These are phyloP conservation scores for Beta macrorhiza DNA, from an alignment of 179 eudicot species.

Conservation along the genomic window DNA sequence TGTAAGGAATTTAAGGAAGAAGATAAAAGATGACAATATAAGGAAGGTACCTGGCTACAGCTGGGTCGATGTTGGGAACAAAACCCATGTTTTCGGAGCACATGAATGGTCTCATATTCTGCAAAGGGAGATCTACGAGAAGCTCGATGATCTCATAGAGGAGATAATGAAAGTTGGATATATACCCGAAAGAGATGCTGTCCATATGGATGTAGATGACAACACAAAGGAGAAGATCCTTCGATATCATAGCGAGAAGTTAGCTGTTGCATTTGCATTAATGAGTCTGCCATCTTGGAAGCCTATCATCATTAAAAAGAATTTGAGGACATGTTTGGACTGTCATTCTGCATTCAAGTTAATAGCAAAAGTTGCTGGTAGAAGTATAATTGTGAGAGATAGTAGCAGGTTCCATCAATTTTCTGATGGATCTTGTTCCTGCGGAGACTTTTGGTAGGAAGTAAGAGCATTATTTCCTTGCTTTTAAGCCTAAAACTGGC, in stretches of 20 bases:
- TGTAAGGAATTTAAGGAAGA: conserved; percentile 39
- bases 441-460: conserved; percentile 60
- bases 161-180: conserved; percentile 46
- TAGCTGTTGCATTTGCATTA: conserved; percentile 51
- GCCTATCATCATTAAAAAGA: conserved; percentile 53
- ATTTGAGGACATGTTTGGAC: conserved; percentile 52
- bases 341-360: conserved; percentile 57
- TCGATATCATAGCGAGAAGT: conserved; percentile 57
- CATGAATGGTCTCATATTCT: conserved; percentile 54
- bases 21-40: conserved; percentile 45
- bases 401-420: conserved; percentile 66
- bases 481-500: not conserved
- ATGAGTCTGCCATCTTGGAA: conserved; percentile 41
- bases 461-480: not conserved
- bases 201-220: conserved; percentile 44
- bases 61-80: conserved; percentile 50
- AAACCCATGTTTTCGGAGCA: conserved; percentile 53
- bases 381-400: conserved; percentile 58
- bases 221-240: conserved; percentile 42
- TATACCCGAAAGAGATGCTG: conserved; percentile 36
- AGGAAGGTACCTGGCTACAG: conserved; percentile 57
- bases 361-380: conserved; percentile 44
- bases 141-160: conserved; percentile 37
- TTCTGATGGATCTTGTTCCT: conserved; percentile 55
- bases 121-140: conserved; percentile 38